Evolutionary conservation across 2,329 filamentous ascomycete species (phyloP).

Genomic region (Colletotrichum liaoningense): DNA sequence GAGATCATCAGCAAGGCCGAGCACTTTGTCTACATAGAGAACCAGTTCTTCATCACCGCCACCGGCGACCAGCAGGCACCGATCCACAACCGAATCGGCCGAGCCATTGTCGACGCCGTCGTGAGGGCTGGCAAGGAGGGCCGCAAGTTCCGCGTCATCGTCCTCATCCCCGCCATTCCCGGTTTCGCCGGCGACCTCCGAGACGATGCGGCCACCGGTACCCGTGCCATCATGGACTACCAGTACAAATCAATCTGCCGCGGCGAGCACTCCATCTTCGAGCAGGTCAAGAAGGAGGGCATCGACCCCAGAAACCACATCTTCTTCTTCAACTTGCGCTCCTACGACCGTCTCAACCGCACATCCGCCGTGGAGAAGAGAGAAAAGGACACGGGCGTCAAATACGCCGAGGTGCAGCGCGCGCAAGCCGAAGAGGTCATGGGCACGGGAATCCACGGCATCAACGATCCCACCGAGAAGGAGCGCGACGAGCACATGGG

Average conservation of each 20-base stretch:
- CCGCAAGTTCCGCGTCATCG: slow-evolving; percentile 90
- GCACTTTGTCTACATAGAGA: slow-evolving; percentile 97
- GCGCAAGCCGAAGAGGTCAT: slow-evolving; percentile 92
- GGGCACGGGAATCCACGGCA: slow-evolving; percentile 76
- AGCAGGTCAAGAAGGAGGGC: slow-evolving; percentile 76
- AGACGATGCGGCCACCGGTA: slow-evolving; percentile 85
- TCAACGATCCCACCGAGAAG: slow-evolving; percentile 53
- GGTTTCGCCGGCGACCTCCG: slow-evolving; percentile 94
- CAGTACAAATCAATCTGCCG: slow-evolving; percentile 97
- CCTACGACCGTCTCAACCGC: slow-evolving; percentile 91
- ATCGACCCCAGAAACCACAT: slow-evolving; percentile 84
- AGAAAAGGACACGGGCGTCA: slow-evolving; percentile 84
- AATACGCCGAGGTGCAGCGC: slow-evolving; percentile 87
- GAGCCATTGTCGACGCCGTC: slow-evolving; percentile 90
- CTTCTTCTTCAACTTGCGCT: slow-evolving; percentile 93
- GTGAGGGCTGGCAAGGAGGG: slow-evolving; percentile 83
- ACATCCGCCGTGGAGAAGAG: slow-evolving; percentile 78
- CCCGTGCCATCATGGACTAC: slow-evolving; percentile 97
- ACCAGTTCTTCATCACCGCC: slow-evolving; percentile 98
- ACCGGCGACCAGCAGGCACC: slow-evolving; percentile 90
- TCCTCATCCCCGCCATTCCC: slow-evolving; percentile 90
- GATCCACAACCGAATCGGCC: slow-evolving; percentile 88
- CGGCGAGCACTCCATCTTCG: slow-evolving; percentile 91
- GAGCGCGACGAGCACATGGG: slow-evolving; percentile 64
- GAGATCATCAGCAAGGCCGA: slow-evolving; percentile 88